Evolutionary conservation across 345 rosid species (phyloP), one percentile per base, ranked within the genome.

Genomic region (Rhodamnia rubescens): DNA sequence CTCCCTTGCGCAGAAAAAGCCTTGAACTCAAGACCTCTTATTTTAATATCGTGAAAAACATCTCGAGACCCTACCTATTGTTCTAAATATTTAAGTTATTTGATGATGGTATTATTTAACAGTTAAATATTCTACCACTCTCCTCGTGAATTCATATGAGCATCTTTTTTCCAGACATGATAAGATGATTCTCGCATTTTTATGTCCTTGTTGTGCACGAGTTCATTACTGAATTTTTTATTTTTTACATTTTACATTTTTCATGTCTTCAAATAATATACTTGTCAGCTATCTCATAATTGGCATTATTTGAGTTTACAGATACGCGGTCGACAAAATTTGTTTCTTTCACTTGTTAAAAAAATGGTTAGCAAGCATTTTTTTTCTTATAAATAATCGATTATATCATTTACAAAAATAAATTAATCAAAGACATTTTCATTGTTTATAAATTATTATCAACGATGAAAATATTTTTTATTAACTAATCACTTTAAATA

Each of bases 391-490:
- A 58, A 58, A 5, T 27, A 3, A 59, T 59, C 1, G 0, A 0
- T 59, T 61, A 61, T 36, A 36, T 69, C 12, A 1, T 6, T 29
- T 69, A 1, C 0, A 69, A 18, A 69, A 69, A 8, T 8, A 0
- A 69, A 32, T 1, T 0, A 4, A 36, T 1, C 8, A 69, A 69
- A 54, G 16, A 36, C 8, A 4, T 29, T 64, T 29, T 4, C 0
- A 64, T 8, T 14, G 8, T 64, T 7, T 32, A 16, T 29, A 8
- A 32, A 32, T 32, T 16, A 0, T 1, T 16, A 32, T 32, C 11
- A 1, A 32, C 5, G 26, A 21, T 54, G 8, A 54, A 20, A 54
- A 54, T 21, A 4, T 54, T 20, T 54, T 54, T 21, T 0, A 2
- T 36, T 18, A 4, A 36, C 8, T 9, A 69, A 69, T 69, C 8